Evolutionary conservation across 371 early-diverging fungal species (phyloP).

Genomic region (Circinella minor): DNA sequence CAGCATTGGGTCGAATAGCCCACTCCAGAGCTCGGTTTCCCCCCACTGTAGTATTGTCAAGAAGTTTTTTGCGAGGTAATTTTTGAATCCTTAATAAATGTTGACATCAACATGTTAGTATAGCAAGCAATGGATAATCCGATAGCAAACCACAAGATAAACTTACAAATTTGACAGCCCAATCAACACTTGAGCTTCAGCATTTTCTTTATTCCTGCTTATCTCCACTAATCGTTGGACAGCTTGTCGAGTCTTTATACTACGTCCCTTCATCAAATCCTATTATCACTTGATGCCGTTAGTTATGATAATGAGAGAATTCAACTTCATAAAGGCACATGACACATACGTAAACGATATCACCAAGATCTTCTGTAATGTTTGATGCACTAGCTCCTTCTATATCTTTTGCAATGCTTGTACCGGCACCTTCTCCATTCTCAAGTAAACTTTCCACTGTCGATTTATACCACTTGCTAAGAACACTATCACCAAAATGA

Average conservation of each 20-base stretch:
- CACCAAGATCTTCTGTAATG: not conserved
- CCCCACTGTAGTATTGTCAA: constrained; percentile 10
- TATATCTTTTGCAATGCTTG: not conserved
- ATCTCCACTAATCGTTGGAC: constrained; percentile 19
- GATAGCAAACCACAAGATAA: constrained; percentile 17
- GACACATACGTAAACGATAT: constrained; percentile 15
- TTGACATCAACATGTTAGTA: not conserved
- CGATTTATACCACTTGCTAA: constrained; percentile 18
- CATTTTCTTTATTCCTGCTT: constrained; percentile 15
- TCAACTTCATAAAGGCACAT: not conserved
- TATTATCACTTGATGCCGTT: constrained; percentile 16
- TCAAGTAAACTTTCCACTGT: constrained; percentile 11
- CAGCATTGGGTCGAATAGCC: constrained; percentile 26
- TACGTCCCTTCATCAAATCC: constrained; percentile 17
- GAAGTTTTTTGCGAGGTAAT: constrained; percentile 15
- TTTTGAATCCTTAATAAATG: constrained; percentile 24
- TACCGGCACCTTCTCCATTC: constrained; percentile 12
- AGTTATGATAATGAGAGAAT: constrained; percentile 5
- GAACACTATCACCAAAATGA: constrained; percentile 16
- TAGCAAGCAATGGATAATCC: constrained; percentile 8
- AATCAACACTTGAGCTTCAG: constrained; percentile 20
- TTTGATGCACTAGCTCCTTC: too few relatives aligned
- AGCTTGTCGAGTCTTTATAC: constrained; percentile 18
- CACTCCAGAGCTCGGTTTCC: constrained; percentile 28
- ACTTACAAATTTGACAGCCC: constrained; percentile 25